phyloP scores from a whole-genome alignment of 202 grass and related monocot genomes.

The Dendrocalamus latiflorus region DNA sequence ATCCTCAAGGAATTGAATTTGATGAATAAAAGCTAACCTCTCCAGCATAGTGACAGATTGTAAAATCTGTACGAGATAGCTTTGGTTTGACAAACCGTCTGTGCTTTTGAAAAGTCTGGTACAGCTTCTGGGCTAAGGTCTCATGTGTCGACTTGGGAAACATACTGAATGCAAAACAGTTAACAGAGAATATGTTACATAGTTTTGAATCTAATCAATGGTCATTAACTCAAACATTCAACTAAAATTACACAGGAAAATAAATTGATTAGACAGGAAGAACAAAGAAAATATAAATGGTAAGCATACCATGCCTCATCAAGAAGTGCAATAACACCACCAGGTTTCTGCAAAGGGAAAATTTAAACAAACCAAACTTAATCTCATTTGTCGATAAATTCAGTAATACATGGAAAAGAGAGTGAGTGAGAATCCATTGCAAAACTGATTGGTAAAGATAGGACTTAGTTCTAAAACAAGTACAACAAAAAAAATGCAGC shows the following conservation, averaged over 20 bases:
- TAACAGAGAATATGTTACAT: neutral
- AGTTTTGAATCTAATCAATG: too few relatives aligned
- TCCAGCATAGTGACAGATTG: conserved; percentile 88
- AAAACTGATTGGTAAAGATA: conserved; percentile 19
- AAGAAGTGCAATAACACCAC: conserved; percentile 83
- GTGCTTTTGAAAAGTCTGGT: conserved; percentile 91
- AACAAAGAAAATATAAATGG: conserved; percentile 28
- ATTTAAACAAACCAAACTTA: conserved; percentile 13
- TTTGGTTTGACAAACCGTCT: conserved; percentile 95
- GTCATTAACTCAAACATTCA: conserved; percentile 24
- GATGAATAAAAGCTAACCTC: conserved; percentile 57
- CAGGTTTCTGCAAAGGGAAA: conserved; percentile 66
- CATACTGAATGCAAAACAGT: conserved; percentile 62
- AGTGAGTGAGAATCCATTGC: neutral
- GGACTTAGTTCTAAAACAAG: neutral
- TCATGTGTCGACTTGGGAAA: conserved; percentile 99
- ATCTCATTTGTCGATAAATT: neutral
- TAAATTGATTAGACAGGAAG: conserved; percentile 20
- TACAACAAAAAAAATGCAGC: neutral
- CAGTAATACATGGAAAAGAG: conserved; percentile 14
- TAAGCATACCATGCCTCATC: conserved; percentile 78
- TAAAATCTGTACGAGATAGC: conserved; percentile 95
- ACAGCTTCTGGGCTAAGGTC: conserved; percentile 95
- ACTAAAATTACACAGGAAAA: neutral
- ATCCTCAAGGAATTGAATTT: conserved; percentile 6